Base-by-base conservation (phyloP, 495 filamentous ascomycete genomes). In the Lasiosphaeria miniovina region DNA sequence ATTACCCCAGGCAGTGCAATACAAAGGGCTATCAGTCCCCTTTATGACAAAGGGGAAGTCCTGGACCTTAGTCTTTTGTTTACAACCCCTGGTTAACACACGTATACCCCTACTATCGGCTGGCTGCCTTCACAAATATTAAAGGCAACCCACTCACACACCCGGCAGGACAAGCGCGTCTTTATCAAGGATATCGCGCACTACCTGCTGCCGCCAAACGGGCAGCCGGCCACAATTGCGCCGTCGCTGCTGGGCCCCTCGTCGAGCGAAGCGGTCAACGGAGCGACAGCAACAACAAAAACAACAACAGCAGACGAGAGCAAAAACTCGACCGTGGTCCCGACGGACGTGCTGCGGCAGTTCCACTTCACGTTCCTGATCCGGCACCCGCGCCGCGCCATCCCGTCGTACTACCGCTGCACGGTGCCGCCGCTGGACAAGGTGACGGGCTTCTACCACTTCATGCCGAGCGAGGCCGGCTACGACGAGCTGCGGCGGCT, bases 291-390 rank as follows among this genome's bases (percentile, higher is more conserved):
- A 86, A 82, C 50, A 52, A 45, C 15, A 38, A 58, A 52, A 67
- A 65, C 38, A 57, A 65, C 52, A 65, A 61, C 36, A 60, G 59
- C 52, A 66, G 70, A 67, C 15, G 34, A 34, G n/a, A 12, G 54
- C 41, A 82, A 40, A 31, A 58, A 88, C 56, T 84, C 85, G 12
- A 96, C 93, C 7, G 86, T 96, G 14, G 72, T 97, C 53, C 94
- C 94, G 12, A 70, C 79, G 3, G 79, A 79, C 15, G 69, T 90
- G 53, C 78, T 96, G 43, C 74, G 79, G 59, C 70, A 80, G 54
- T 97, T 96, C 78, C 91, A 96, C 67, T 96, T 92, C 79, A 89
- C 91, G n/a, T 97, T 98, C 78, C 81, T 98, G 41, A 97, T 98
- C 78, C 92, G 94, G 53, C 91, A 97, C 74, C 94, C 94, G 35